A percentile compares a stretch with the other conserved stretches of the same genome.
Conservation (phyloP, 257 asterid species). For the Petunia secreta region DNA sequence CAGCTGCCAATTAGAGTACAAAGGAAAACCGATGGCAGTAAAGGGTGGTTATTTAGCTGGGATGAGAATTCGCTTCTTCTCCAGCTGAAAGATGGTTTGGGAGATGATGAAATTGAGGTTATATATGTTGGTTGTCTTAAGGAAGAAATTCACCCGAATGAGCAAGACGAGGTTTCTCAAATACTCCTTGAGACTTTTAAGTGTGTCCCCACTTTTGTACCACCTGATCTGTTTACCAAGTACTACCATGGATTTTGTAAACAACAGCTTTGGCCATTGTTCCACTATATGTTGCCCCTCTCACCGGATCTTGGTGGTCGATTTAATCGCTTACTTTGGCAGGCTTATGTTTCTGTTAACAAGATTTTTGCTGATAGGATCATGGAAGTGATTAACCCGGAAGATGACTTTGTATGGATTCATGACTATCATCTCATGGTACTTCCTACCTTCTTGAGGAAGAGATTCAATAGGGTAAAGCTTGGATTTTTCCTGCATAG, state of each 20-base stretch:
- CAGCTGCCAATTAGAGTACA: conserved; percentile 82
- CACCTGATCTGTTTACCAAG: conserved; percentile 64
- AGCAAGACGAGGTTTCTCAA: conserved; percentile 86
- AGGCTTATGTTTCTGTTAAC: conserved; percentile 87
- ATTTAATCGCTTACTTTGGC: conserved; percentile 76
- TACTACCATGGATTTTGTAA: conserved; percentile 89
- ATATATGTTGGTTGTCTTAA: conserved; percentile 85
- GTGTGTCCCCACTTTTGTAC: conserved; percentile 82
- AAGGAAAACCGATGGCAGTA: conserved; percentile 47
- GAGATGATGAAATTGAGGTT: conserved; percentile 71
- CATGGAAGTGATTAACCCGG: conserved; percentile 92
- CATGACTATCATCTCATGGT: conserved; percentile 91
- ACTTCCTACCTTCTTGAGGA: conserved; percentile 83
- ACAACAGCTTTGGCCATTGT: conserved; percentile 85
- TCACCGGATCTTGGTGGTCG: conserved; percentile 90
- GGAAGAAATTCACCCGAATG: conserved; percentile 81
- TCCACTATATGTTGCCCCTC: conserved; percentile 86
- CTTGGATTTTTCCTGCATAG: conserved; percentile 88
- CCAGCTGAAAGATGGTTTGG: conserved; percentile 75
- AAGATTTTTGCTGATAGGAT: conserved; percentile 87
- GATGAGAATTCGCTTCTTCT: conserved; percentile 78
- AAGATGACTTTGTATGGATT: conserved; percentile 86
- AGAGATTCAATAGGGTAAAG: conserved; percentile 83
- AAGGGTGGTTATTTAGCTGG: conserved; percentile 82
- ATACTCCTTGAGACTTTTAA: conserved; percentile 75